Base-by-base conservation (phyloP, 495 filamentous ascomycete species). In the Trichoderma asperelloides region DNA sequence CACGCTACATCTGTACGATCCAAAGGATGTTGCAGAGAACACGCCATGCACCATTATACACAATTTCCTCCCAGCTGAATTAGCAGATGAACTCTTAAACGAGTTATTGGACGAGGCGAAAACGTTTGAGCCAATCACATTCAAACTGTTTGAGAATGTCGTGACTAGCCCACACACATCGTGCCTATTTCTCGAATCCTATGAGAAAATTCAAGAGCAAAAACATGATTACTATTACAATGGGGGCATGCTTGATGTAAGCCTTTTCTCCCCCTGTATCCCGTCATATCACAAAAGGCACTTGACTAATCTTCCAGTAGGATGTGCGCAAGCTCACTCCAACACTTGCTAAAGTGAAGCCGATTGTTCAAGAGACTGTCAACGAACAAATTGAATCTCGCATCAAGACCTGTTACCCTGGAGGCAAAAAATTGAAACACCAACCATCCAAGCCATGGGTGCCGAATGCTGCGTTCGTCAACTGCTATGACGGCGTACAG, bases 1-100 rank as follows among this genome's bases (percentile, higher is more conserved):
- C 69, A 96, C 93, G 0, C 76, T 97, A 9, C 89, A 93, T 74
- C 82, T 98, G 0, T 97, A 86, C 71, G 82, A 89, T 39, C 90
- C 93, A 2, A 79, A 85, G 43, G 92, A 96, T 73, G 83, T 97
- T 33, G 87, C 89, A 63, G 78, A 83, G 18, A 83, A 93, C 71
- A 96, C 95, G 0, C 91, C 95, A 21, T 96, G 92, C 77, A 91
- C 89, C 11, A 88, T 97, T 69, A 87, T 97, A 71, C 93, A 93
- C 78, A 94, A 96, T 72, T 97, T 97, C 73, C 82, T 98, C 0
- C 88, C 91, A 0, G 15, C 81, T 0, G 79, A 86, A 9, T 82
- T 89, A 63, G 94, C 94, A 23, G 88, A 90, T 65, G 76, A 79
- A 5, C 84, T 98, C 13, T 82, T 97, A 0, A 69, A 77, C 2